These are phyloP conservation scores for Trichosporon inkin DNA, from an alignment of 1,284 basidiomycete genomes.

Conservation along the genomic window DNA sequence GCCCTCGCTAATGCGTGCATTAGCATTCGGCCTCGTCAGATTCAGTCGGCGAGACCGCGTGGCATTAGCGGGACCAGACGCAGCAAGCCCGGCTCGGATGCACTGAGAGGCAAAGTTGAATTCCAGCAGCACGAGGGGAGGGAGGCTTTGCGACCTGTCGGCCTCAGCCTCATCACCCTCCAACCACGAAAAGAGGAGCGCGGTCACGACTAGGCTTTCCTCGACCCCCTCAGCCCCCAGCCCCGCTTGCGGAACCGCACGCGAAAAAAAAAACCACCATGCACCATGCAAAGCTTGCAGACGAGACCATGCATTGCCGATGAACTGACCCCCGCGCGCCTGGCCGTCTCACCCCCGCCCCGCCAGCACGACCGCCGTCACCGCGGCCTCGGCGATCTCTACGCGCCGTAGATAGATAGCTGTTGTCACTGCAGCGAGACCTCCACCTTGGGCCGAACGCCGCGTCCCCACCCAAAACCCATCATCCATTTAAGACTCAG, in stretches of 20 bases:
- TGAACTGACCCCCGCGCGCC: too few species aligned
- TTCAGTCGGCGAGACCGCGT: too few species aligned
- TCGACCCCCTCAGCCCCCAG: background rate
- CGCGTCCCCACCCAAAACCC: conserved; percentile 5
- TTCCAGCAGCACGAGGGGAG: background rate
- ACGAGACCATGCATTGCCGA: too few species aligned
- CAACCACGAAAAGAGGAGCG: conserved; percentile 6
- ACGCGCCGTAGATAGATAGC: too few species aligned
- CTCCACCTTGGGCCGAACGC: background rate
- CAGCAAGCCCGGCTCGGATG: background rate
- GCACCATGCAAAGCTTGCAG: too few species aligned
- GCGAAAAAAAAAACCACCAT: too few species aligned
- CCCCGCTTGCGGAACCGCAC: too few species aligned
- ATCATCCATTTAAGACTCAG: conserved; percentile 5
- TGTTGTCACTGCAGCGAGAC: too few species aligned
- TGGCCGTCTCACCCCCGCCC: too few species aligned
- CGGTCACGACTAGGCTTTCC: background rate
- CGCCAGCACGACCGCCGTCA: too few species aligned
- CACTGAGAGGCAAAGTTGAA: background rate
- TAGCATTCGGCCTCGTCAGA: background rate
- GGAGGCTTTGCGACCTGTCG: background rate
- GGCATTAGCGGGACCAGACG: background rate
- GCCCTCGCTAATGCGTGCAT: background rate
- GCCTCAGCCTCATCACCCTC: conserved; percentile 1
- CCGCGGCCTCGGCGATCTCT: too few species aligned